Evolutionary conservation across 1,139 yeast genomes (phyloP).

Genomic region (Candida sp.): DNA sequence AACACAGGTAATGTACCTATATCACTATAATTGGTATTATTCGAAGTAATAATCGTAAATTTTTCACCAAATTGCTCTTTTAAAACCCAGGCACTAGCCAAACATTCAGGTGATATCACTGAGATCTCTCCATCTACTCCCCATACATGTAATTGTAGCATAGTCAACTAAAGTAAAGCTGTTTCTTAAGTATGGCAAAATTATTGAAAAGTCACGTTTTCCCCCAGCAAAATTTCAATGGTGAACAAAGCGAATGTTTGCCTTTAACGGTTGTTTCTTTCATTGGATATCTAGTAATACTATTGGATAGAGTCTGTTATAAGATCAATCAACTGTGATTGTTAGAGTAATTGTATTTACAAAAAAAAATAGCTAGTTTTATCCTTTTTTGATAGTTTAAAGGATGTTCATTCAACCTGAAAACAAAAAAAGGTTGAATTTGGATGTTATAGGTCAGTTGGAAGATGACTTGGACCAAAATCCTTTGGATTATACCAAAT

Average conservation of each 20-base stretch:
- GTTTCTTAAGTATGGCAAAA: too few relatives aligned
- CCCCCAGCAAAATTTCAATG: not conserved
- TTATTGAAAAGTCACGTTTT: not conserved
- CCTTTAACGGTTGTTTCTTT: too few relatives aligned
- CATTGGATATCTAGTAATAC: too few relatives aligned
- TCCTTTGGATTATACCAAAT: conserved; percentile 53
- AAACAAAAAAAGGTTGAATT: conserved; percentile 29
- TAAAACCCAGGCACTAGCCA: conserved; percentile 36
- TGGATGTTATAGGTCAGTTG: conserved; percentile 54
- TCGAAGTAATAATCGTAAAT: conserved; percentile 47
- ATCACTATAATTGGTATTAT: conserved; percentile 56
- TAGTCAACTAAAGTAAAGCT: too few relatives aligned
- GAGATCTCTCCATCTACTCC: conserved; percentile 37
- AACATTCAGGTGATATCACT: conserved; percentile 36
- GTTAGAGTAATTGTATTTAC: too few relatives aligned
- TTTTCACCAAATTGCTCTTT: conserved; percentile 6
- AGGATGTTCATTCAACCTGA: conserved; percentile 22
- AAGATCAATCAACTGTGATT: too few relatives aligned
- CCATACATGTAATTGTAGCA: conserved; percentile 55
- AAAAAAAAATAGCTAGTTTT: too few relatives aligned
- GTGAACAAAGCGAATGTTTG: not conserved
- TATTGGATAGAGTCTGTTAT: too few relatives aligned
- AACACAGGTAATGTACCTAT: conserved; percentile 58
- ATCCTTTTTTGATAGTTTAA: not conserved
- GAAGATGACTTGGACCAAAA: conserved; percentile 58